These are phyloP conservation scores for Eucalyptus cloeziana DNA, from an alignment of 345 rosid species.

Conservation along the genomic window DNA sequence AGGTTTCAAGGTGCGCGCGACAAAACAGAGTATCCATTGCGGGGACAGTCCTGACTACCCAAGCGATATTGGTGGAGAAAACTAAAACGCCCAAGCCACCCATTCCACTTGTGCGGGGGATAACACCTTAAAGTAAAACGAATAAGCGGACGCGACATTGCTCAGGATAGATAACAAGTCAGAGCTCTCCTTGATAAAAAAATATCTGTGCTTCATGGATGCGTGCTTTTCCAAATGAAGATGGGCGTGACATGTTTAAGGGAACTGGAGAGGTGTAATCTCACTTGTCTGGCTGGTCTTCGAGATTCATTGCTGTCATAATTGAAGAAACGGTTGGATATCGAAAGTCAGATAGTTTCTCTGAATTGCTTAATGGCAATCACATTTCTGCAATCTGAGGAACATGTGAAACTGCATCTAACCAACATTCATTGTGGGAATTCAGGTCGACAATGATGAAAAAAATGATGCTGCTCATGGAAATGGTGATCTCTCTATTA, in stretches of 20 bases:
- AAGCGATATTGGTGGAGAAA: constrained; percentile 69
- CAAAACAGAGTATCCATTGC: no score
- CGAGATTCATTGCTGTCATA: neutral
- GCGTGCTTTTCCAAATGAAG: neutral
- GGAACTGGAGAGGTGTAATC: neutral
- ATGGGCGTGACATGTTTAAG: neutral
- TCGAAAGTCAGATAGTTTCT: no score
- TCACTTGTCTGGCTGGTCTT: neutral
- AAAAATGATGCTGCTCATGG: no score
- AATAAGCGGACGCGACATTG: neutral
- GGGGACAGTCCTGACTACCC: constrained; percentile 50
- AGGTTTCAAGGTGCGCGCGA: no score
- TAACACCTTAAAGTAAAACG: constrained; percentile 14
- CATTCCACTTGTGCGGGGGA: constrained; percentile 61
- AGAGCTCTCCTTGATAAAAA: neutral
- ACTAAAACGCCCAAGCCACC: constrained; percentile 47
- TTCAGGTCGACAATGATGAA: no score
- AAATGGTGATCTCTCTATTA: no score
- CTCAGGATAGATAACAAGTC: neutral
- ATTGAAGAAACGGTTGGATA: no score
- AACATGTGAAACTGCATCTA: no score
- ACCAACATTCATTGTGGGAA: no score
- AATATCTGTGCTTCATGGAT: neutral
- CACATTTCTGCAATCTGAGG: no score
- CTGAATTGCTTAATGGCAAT: no score